Evolutionary conservation across 2,329 filamentous ascomycete species (phyloP).

Genomic region (Pseudodiploospora longispora): DNA sequence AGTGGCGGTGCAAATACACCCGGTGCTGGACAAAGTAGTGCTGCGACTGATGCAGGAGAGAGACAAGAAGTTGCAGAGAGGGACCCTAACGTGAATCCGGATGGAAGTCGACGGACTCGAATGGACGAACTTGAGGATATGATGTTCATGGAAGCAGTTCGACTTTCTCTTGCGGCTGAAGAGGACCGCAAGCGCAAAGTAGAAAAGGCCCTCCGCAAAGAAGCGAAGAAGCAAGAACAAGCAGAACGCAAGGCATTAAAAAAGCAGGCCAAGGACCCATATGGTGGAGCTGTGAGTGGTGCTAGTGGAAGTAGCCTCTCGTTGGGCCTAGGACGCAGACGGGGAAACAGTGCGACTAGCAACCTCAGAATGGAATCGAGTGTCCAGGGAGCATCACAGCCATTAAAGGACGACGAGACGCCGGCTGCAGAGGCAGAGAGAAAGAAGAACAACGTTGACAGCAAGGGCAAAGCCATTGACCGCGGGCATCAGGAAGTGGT

Average conservation of each 20-base stretch:
- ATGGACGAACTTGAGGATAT: conserved; percentile 91
- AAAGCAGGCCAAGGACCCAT: conserved; percentile 40
- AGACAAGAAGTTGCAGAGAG: conserved; percentile 16
- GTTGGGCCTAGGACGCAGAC: conserved; percentile 49
- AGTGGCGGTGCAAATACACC: conserved; percentile 22
- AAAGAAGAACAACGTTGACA: conserved; percentile 24
- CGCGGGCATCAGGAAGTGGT: conserved; percentile 28
- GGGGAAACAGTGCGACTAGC: conserved; percentile 52
- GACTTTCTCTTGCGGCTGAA: conserved; percentile 82
- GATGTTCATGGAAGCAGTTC: conserved; percentile 97
- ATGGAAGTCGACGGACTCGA: conserved; percentile 35
- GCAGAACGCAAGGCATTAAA: conserved; percentile 71
- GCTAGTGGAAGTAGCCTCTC: conserved; percentile 59
- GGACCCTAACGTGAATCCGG: conserved; percentile 11
- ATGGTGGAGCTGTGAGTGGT: conserved; percentile 25
- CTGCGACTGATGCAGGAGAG: conserved; percentile 13
- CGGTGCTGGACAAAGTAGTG: conserved; percentile 12
- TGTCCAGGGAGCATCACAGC: conserved; percentile 34
- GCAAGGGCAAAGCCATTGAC: conserved; percentile 66
- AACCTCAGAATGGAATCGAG: conserved; percentile 51
- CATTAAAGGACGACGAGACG: conserved; percentile 15
- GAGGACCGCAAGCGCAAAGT: conserved; percentile 86
- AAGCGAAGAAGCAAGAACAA: conserved; percentile 78
- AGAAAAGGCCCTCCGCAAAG: conserved; percentile 47
- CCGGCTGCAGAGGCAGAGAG: conserved; percentile 15